A percentile compares a stretch with the other conserved stretches of the same genome.
phyloP scores from a whole-genome alignment of 306 rosid genomes.

The Elaeagnus macrophylla region DNA sequence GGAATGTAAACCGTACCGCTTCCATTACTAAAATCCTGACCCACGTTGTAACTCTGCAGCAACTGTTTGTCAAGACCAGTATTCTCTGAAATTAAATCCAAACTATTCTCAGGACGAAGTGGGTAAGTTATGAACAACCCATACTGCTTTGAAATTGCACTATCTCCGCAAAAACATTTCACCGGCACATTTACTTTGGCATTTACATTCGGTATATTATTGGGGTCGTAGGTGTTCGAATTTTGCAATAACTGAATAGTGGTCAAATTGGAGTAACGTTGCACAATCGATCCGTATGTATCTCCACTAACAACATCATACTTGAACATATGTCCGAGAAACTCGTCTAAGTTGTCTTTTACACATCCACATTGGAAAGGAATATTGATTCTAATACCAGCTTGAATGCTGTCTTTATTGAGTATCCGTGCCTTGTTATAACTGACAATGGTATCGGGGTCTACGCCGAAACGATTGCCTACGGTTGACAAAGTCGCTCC shows the following conservation, averaged over 20 bases:
- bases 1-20: constrained; percentile 48
- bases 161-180: constrained; percentile 58
- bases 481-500: neutral
- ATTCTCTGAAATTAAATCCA: constrained; percentile 14
- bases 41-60: constrained; percentile 48
- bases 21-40: constrained; percentile 41
- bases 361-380: constrained; percentile 58
- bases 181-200: constrained; percentile 41
- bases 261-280: constrained; percentile 39
- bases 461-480: constrained; percentile 7
- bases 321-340: constrained; percentile 49
- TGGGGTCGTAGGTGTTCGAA: constrained; percentile 28
- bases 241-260: constrained; percentile 30
- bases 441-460: constrained; percentile 5
- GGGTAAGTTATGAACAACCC: constrained; percentile 74
- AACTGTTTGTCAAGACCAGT: constrained; percentile 14
- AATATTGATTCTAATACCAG: constrained; percentile 16
- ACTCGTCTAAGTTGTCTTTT: constrained; percentile 15
- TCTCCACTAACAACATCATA: constrained; percentile 28
- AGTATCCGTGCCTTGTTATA: constrained; percentile 25
- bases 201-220: constrained; percentile 11
- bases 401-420: neutral
- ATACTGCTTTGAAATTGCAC: constrained; percentile 35
- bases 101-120: constrained; percentile 22
- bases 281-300: constrained; percentile 35